Evolutionary conservation across 768 basidiomycete species (phyloP).

Genomic region (Termitomyces sp.): DNA sequence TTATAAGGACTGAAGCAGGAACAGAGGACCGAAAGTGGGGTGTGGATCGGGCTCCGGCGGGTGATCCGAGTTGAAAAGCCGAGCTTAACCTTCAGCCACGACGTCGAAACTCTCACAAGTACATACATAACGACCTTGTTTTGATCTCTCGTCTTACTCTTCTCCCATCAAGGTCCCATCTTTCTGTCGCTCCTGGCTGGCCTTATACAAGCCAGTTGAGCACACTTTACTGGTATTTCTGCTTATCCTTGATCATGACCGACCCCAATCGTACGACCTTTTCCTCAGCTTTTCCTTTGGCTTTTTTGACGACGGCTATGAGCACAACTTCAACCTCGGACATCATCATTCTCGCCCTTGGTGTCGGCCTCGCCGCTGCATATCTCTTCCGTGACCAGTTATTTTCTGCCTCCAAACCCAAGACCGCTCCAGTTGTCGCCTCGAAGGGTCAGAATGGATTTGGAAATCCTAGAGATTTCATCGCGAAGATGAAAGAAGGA

Average conservation of each 20-base stretch:
- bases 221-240: constrained; percentile 17
- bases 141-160: constrained; percentile 10
- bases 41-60: constrained; percentile 2
- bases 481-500: constrained; percentile 89
- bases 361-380: constrained; percentile 67
- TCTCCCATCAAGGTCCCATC: background rate
- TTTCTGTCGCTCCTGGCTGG: constrained; percentile 12
- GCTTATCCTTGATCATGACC: constrained; percentile 19
- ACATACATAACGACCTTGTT: constrained; percentile 11
- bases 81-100: constrained; percentile 6
- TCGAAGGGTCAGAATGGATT: constrained; percentile 56
- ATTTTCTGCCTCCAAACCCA: constrained; percentile 63
- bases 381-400: constrained; percentile 85
- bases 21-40: constrained; percentile 2
- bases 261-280: constrained; percentile 31
- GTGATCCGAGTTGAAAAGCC: constrained; percentile 16
- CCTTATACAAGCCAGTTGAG: constrained; percentile 20
- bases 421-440: constrained; percentile 37
- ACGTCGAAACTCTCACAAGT: constrained; percentile 13
- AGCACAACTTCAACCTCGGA: constrained; percentile 65
- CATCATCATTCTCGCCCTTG: constrained; percentile 63
- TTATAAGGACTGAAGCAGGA: background rate
- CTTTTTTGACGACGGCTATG: constrained; percentile 36
- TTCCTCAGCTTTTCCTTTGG: constrained; percentile 31
- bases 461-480: constrained; percentile 90